Evolutionary conservation across 2,329 filamentous ascomycete genomes (phyloP).

Genomic region (Beauveria varroae): DNA sequence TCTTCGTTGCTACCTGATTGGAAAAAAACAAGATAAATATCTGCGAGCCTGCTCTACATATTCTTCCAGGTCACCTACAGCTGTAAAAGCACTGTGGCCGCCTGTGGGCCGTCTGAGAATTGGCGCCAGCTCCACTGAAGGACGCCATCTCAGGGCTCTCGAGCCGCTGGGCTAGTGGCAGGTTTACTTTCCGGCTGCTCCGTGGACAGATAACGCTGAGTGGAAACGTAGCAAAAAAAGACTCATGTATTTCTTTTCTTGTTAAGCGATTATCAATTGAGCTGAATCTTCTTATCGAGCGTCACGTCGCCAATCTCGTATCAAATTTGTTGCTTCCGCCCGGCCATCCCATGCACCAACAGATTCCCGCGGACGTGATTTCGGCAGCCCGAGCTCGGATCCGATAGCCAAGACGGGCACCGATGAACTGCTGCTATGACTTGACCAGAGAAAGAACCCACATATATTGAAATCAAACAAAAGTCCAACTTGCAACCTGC

Average conservation of each 20-base stretch:
- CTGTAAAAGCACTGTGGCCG: not conserved
- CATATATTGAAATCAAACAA: not conserved
- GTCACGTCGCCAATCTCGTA: not conserved
- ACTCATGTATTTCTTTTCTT: not conserved
- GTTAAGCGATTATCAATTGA: no score
- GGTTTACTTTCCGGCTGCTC: not conserved
- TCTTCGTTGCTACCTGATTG: no score
- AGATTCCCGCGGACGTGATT: not conserved
- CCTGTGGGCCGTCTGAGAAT: not conserved
- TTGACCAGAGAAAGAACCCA: no score
- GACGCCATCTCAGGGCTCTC: not conserved
- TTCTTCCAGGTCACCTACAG: not conserved
- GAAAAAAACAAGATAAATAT: no score
- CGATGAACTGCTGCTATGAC: not conserved
- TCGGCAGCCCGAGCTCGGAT: conserved; percentile 2
- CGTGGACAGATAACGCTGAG: not conserved
- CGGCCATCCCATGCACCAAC: not conserved
- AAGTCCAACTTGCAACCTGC: not conserved
- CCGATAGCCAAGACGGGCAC: not conserved
- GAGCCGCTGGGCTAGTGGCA: no score
- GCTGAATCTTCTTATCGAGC: not conserved
- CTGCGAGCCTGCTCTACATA: no score
- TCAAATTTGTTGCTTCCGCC: not conserved
- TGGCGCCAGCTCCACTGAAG: not conserved
- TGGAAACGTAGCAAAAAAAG: not conserved